Base-by-base conservation (phyloP, 2,329 filamentous ascomycete genomes). In the Colletotrichum acutatum region DNA sequence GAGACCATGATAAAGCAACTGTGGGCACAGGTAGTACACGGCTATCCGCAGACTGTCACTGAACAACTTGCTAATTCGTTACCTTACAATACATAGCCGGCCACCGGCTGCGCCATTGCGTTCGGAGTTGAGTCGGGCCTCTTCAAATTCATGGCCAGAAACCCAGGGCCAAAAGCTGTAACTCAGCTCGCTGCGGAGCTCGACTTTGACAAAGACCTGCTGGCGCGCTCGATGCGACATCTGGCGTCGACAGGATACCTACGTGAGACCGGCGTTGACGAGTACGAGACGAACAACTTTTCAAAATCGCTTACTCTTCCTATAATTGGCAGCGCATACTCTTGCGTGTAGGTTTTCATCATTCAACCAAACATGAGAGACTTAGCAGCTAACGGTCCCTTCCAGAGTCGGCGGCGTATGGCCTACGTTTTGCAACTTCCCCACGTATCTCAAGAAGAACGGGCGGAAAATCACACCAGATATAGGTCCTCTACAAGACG, bases 181-280 rank as follows among this genome's bases (percentile, higher is more conserved):
- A 34, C 24, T 1, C 30, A 62, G 11, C 46, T 59, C 12, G 46
- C 34, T 2, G 16, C 49, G 2, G 22, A 22, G 2, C n/a, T 66
- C 2, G 9, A 24, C 4, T 67, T 68, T 3, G 76, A 78, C 2
- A 32, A 67, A 1, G 61, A 69, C 4, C 49, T 77, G 1, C 53
- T 79, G 75, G 78, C 76, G 60, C 81, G 82, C 5, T 70, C 83
- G 32, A 73, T 83, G 57, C 79, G 81, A 64, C 82, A 83, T 28
- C 75, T 83, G 0, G 76, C 67, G n/a, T 77, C 82, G 3, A 81
- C 83, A 76, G 80, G 80, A 16, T 78, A 80, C 22, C 75, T 84
- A 56, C 69, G 72, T 2, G 81, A 83, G 66, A 78, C 77, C 5
- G 79, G 78, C 1, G 74, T 73, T 1, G 78, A 83, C 67, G 76